Percentiles rank a stretch among this genome's conserved stretches.
phyloP scores from a whole-genome alignment of 2,329 filamentous ascomycete genomes.

The Monosporascus sp. region DNA sequence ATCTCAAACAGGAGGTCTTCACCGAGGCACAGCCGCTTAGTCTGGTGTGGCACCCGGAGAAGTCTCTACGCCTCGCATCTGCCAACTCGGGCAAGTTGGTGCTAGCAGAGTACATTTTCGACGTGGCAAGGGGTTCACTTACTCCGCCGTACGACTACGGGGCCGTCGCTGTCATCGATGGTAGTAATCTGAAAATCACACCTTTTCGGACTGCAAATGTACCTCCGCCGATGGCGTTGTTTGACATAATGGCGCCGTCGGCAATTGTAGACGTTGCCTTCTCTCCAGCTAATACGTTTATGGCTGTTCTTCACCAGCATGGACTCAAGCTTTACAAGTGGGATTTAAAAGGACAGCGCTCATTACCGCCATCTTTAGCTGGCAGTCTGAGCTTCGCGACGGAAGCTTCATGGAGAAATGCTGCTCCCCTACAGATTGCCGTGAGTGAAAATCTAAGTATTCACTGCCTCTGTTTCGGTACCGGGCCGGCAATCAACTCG shows the following conservation, averaged over 20 bases:
- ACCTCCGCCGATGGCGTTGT: conserved; percentile 87
- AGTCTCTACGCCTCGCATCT: conserved; percentile 62
- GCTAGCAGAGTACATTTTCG: conserved; percentile 62
- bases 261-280: conserved; percentile 72
- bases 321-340: conserved; percentile 67
- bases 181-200: conserved; percentile 72
- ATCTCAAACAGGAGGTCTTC: conserved; percentile 83
- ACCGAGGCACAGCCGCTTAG: conserved; percentile 29
- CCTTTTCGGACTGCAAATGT: conserved; percentile 79
- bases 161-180: conserved; percentile 79
- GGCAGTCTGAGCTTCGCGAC: conserved; percentile 34
- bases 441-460: conserved; percentile 22
- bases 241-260: conserved; percentile 59
- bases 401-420: conserved; percentile 14
- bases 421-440: conserved; percentile 24
- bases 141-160: conserved; percentile 71
- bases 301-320: conserved; percentile 67
- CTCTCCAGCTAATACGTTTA: conserved; percentile 54
- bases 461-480: conserved; percentile 21
- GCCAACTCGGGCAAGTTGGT: conserved; percentile 45
- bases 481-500: conserved; percentile 18
- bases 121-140: conserved; percentile 63
- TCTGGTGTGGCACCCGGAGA: conserved; percentile 81
- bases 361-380: conserved; percentile 37
- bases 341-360: conserved; percentile 53